phyloP scores from a whole-genome alignment of 2,329 filamentous ascomycete species.

The Paecilomyces variotii region DNA sequence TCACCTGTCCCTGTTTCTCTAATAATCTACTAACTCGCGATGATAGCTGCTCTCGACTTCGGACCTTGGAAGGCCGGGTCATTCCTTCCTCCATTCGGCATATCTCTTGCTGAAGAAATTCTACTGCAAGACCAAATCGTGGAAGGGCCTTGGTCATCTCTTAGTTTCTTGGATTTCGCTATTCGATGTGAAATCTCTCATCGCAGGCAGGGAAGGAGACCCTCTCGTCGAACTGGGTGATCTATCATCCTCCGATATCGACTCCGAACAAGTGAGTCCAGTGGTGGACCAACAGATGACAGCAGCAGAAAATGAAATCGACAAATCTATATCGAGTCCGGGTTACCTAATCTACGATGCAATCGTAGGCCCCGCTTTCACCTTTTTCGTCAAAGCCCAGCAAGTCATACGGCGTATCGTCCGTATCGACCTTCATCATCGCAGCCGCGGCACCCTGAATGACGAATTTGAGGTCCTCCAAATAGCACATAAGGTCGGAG shows the following conservation, averaged over 20 bases:
- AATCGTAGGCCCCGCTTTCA: conserved; percentile 22
- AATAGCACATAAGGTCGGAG: conserved; percentile 27
- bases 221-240: conserved; percentile 21
- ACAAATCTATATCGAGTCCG: conserved; percentile 16
- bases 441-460: conserved; percentile 27
- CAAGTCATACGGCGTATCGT: conserved; percentile 28
- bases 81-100: conserved; percentile 23
- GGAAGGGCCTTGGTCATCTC: conserved; percentile 21
- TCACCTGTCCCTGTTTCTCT: background rate
- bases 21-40: conserved; percentile 1
- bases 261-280: background rate
- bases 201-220: conserved; percentile 28
- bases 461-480: conserved; percentile 33
- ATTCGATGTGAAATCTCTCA: conserved; percentile 27
- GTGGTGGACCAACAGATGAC: conserved; percentile 1
- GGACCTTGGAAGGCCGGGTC: conserved; percentile 18
- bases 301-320: conserved; percentile 7
- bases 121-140: conserved; percentile 15
- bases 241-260: conserved; percentile 7
- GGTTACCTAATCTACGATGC: conserved; percentile 24
- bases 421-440: conserved; percentile 29
- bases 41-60: conserved; percentile 19
- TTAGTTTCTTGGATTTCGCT: conserved; percentile 26
- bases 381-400: conserved; percentile 25
- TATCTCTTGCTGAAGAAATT: conserved; percentile 23